Conservation (phyloP, 345 rosid genomes). For the Linum trigynum region DNA sequence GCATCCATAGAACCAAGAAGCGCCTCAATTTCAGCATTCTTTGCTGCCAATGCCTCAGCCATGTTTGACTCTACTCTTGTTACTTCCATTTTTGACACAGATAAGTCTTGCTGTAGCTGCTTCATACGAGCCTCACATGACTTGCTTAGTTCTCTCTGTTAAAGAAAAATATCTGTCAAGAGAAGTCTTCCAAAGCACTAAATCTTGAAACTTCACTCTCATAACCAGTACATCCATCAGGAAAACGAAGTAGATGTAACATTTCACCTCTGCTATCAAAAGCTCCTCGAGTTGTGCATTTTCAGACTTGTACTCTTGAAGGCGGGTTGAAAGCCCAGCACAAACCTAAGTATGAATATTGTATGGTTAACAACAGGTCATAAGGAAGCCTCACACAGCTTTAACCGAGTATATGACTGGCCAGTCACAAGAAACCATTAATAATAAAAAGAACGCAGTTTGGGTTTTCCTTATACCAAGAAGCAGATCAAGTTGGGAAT, state of each 20-base stretch:
- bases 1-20: conserved; percentile 67
- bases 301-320: conserved; percentile 93
- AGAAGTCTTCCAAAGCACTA: conserved; percentile 12
- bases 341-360: conserved; percentile 48
- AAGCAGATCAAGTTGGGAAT: not conserved
- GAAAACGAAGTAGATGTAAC: not conserved
- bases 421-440: not conserved
- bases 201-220: conserved; percentile 1
- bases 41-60: conserved; percentile 83
- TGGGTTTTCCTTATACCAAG: not conserved
- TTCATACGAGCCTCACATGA: conserved; percentile 76
- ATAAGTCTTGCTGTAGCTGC: conserved; percentile 78
- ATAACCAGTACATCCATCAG: not conserved
- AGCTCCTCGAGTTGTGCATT: conserved; percentile 99
- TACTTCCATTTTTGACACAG: conserved; percentile 63
- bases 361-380: conserved; percentile 6
- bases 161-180: conserved; percentile 18
- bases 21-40: conserved; percentile 84
- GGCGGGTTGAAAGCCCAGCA: conserved; percentile 91
- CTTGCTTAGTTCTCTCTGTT: conserved; percentile 87
- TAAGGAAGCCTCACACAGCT: not conserved
- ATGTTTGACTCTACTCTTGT: conserved; percentile 72
- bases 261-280: conserved; percentile 79
- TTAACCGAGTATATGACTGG: not conserved
- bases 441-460: not conserved